Conservation (phyloP, 2,329 filamentous ascomycete genomes). For the Dothideomycetes sp. region DNA sequence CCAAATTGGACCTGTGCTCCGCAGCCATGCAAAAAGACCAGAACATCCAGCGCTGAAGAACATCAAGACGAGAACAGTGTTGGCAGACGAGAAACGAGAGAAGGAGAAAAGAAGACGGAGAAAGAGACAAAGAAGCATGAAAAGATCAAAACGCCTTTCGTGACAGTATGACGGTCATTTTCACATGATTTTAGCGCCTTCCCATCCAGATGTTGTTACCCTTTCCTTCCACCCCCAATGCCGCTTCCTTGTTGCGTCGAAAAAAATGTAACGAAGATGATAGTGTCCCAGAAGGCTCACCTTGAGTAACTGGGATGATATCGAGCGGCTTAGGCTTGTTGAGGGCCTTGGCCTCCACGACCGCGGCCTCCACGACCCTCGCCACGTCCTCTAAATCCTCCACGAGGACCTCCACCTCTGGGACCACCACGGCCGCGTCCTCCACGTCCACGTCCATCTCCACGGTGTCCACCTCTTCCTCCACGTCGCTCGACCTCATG, state of each 20-base stretch:
- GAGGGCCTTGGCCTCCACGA: conserved; percentile 23
- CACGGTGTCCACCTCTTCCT: conserved; percentile 19
- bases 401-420: conserved; percentile 33
- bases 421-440: conserved; percentile 38
- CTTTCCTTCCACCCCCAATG: not conserved
- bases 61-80: not conserved
- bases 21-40: conserved; percentile 4
- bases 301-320: too few species aligned
- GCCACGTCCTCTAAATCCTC: conserved; percentile 24
- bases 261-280: not conserved
- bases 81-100: not conserved
- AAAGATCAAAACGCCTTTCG: conserved; percentile 10
- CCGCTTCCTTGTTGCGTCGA: not conserved
- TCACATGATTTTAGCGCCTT: conserved; percentile 9
- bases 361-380: conserved; percentile 35
- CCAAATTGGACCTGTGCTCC: conserved; percentile 5
- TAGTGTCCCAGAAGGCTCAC: too few species aligned
- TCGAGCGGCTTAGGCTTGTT: too few species aligned
- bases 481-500: conserved; percentile 47
- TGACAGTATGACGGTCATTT: conserved; percentile 10
- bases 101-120: not conserved
- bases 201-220: not conserved
- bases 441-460: conserved; percentile 33
- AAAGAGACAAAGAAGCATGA: not conserved
- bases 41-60: conserved; percentile 1